A percentile compares a stretch with the other conserved stretches of the same genome.
Evolutionary conservation across 352 stramenopile species (phyloP).

Genomic region (Pythium myriotylum): DNA sequence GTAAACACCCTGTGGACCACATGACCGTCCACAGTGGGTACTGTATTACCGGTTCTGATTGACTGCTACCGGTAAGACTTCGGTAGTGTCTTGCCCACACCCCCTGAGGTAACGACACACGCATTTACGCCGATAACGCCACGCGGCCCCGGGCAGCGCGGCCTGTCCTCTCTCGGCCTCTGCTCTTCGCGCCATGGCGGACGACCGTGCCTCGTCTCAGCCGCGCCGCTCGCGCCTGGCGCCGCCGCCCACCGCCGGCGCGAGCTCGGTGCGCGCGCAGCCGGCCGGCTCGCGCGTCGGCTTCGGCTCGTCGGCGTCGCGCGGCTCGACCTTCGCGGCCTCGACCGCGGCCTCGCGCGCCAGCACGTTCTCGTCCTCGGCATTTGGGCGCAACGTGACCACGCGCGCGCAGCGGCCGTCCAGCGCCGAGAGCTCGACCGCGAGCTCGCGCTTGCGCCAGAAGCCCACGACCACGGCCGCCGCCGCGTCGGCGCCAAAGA

Average conservation of each 20-base stretch:
- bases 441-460: slow-evolving; percentile 52
- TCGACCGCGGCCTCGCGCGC: slow-evolving; percentile 9
- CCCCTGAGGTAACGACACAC: background rate
- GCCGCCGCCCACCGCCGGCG: slow-evolving; percentile 14
- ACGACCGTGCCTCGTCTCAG: slow-evolving; percentile 20
- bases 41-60: too few relatives aligned
- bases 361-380: slow-evolving; percentile 24
- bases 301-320: slow-evolving; percentile 19
- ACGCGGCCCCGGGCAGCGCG: slow-evolving; percentile 9
- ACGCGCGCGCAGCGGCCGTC: slow-evolving; percentile 35
- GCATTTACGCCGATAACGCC: slow-evolving; percentile 8
- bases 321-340: background rate
- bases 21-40: too few relatives aligned
- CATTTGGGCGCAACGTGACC: slow-evolving; percentile 19
- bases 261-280: slow-evolving; percentile 13
- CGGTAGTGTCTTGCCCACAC: slow-evolving; percentile 4
- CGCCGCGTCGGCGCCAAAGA: slow-evolving; percentile 15
- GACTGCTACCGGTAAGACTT: too few relatives aligned
- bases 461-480: slow-evolving; percentile 36
- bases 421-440: slow-evolving; percentile 35
- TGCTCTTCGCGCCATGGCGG: slow-evolving; percentile 11
- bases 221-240: slow-evolving; percentile 23
- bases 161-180: background rate
- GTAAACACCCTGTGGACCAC: slow-evolving; percentile 21
- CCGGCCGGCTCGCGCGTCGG: slow-evolving; percentile 15